These are phyloP conservation scores for Martiniozyma abietophila DNA, from an alignment of 805 yeast genomes.

Conservation along the genomic window DNA sequence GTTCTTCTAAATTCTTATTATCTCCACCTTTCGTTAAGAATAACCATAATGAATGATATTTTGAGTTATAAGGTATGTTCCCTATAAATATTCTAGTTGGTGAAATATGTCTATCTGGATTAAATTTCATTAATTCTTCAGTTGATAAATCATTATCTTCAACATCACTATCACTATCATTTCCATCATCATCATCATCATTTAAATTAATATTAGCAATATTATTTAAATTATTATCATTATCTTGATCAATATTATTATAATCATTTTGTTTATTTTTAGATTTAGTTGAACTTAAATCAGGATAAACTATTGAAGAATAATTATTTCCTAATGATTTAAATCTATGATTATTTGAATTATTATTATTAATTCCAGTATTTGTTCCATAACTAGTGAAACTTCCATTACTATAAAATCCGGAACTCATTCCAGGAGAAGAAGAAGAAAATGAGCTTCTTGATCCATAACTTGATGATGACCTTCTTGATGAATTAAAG, in stretches of 20 bases:
- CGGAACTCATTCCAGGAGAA: too few species aligned
- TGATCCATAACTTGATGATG: too few species aligned
- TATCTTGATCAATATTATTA: too few species aligned
- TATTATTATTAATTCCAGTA: too few species aligned
- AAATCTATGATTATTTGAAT: slow-evolving; percentile 1
- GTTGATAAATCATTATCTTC: slow-evolving; percentile 19
- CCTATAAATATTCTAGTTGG: slow-evolving; percentile 43
- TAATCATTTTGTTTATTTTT: too few species aligned
- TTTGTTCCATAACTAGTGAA: too few species aligned
- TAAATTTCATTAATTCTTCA: slow-evolving; percentile 18
- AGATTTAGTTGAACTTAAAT: too few species aligned
- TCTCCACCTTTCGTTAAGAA: slow-evolving; percentile 4
- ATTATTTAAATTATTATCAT: too few species aligned
- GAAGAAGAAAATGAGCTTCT: too few species aligned
- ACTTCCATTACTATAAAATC: too few species aligned
- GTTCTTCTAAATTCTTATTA: slow-evolving; percentile 2
- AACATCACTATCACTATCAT: slow-evolving; percentile 1
- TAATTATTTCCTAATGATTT: slow-evolving; percentile 19
- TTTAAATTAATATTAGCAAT: too few species aligned
- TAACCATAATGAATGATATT: slow-evolving; percentile 9
- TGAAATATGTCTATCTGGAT: slow-evolving; percentile 28
- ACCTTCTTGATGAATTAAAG: too few species aligned
- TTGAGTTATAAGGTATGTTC: slow-evolving; percentile 39
- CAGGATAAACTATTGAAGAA: slow-evolving; percentile 19
- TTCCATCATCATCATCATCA: slow-evolving; percentile 10